These are phyloP conservation scores for Cercospora sp. DNA, from an alignment of 2,329 filamentous ascomycete species.

Conservation along the genomic window DNA sequence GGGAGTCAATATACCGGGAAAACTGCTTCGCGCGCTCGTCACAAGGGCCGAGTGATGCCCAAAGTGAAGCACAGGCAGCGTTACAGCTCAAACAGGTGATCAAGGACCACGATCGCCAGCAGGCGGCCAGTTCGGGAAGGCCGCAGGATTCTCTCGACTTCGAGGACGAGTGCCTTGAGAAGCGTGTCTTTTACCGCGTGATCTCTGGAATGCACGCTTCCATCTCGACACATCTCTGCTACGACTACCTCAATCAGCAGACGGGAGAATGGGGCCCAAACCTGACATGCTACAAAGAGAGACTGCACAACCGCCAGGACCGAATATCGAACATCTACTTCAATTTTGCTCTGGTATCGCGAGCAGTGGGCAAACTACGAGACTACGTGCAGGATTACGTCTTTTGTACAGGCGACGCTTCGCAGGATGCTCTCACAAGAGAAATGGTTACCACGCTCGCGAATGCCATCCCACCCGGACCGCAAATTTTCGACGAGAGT, in stretches of 20 bases:
- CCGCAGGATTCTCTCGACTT: constrained; percentile 67
- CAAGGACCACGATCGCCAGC: constrained; percentile 40
- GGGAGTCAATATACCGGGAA: constrained; percentile 95
- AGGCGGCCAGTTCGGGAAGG: constrained; percentile 55
- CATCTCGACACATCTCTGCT: constrained; percentile 94
- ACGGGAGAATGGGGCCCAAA: constrained; percentile 94
- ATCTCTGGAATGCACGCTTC: constrained; percentile 98
- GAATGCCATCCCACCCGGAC: constrained; percentile 63
- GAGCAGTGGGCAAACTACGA: constrained; percentile 86
- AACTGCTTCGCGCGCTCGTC: constrained; percentile 75
- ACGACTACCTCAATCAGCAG: constrained; percentile 92
- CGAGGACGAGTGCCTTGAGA: constrained; percentile 93
- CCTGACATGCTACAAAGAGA: constrained; percentile 78
- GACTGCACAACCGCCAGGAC: constrained; percentile 83
- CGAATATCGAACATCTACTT: constrained; percentile 98
- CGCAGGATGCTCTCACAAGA: constrained; percentile 77
- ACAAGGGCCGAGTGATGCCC: constrained; percentile 32
- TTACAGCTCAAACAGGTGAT: constrained; percentile 63
- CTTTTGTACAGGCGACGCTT: constrained; percentile 84
- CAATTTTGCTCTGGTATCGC: constrained; percentile 94
- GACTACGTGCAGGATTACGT: constrained; percentile 81
- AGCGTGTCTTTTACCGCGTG: constrained; percentile 96
- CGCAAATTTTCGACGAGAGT: constrained; percentile 87
- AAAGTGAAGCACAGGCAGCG: constrained; percentile 54
- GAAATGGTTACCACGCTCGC: constrained; percentile 78